phyloP scores from a whole-genome alignment of 805 yeast genomes.

The Wickerhamiella kazuoi region DNA sequence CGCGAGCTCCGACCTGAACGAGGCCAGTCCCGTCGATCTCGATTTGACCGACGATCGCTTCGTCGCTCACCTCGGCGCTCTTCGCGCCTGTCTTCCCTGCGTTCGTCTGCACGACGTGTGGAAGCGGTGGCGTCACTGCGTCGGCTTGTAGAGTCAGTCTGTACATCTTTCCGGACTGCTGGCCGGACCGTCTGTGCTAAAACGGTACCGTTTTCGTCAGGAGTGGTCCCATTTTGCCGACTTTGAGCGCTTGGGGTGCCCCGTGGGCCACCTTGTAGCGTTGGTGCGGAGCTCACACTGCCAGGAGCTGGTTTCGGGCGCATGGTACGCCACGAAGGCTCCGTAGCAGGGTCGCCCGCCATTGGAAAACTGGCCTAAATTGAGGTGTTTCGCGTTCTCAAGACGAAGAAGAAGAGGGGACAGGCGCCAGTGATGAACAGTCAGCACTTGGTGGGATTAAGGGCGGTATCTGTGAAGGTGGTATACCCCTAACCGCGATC shows the following conservation, averaged over 20 bases:
- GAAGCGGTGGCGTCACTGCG: conserved; percentile 2
- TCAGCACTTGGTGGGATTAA: too few relatives aligned
- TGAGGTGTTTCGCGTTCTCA: too few relatives aligned
- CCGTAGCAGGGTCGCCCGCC: background rate
- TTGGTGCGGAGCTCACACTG: background rate
- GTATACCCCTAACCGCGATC: too few relatives aligned
- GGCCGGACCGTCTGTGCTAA: background rate
- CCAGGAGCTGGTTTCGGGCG: background rate
- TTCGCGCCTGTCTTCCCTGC: conserved; percentile 2
- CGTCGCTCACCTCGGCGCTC: conserved; percentile 2
- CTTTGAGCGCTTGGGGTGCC: too few relatives aligned
- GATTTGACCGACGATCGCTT: conserved; percentile 1
- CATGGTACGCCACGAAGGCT: background rate
- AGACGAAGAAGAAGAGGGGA: too few relatives aligned
- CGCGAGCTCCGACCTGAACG: conserved; percentile 2
- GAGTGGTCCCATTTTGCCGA: too few relatives aligned
- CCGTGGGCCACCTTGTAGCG: background rate
- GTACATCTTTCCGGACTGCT: background rate
- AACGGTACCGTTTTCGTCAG: too few relatives aligned
- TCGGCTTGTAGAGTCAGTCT: background rate
- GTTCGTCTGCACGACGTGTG: background rate
- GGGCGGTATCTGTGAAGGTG: too few relatives aligned
- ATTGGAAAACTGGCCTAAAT: too few relatives aligned
- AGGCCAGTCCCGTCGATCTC: conserved; percentile 4
- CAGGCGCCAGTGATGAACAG: too few relatives aligned